Evolutionary conservation across 768 basidiomycete genomes (phyloP), one percentile per base, ranked within the genome.

Genomic region (Coprinellus aureogranulatus): DNA sequence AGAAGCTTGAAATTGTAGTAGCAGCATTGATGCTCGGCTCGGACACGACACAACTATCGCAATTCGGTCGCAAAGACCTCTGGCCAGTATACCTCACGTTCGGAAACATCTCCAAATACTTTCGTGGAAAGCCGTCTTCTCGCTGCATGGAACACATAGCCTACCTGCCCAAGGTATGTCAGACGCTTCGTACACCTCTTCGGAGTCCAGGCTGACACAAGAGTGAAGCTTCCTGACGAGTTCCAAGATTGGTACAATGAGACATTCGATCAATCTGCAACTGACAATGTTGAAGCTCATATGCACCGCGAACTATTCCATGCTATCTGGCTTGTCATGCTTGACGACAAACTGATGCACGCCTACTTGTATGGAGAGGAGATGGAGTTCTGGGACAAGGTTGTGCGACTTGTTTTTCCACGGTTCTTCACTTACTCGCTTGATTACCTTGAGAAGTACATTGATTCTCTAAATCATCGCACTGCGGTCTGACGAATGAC

Each of bases 41-140:
- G 1, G 74, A 75, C 56, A 67, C 68, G 0, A 77, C 73, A 0
- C 72, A 73, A 54, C 65, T 76, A 9, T 57, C 72, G 0, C 62
- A 65, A 4, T 78, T 78, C 59, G 75, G 76, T 0, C 65, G 53
- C 27, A 68, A 72, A 0, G 62, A 64, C 0, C 62, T 76, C 6
- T 80, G 75, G 77, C 78, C 77, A 2, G 52, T 76, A 0, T 81
- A 81, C 54, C 39, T 71, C 0, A 73, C 58, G 44, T 67, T 77
- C 49, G 75, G 75, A 0, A 72, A 73, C 28, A 64, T 71, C 12
- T 76, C 72, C 1, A 79, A 81, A 55, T 75, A 77, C 49, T 55
- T 59, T 1, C 65, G 70, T 0, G 61, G 51, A 9, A 67, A 68
- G 23, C 75, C 75, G 0, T 60, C 56, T 1, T 59, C 60, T 0